Evolutionary conservation across 257 asterid genomes (phyloP), one percentile per base, ranked within the genome.

Genomic region (Ilex aquifolium): DNA sequence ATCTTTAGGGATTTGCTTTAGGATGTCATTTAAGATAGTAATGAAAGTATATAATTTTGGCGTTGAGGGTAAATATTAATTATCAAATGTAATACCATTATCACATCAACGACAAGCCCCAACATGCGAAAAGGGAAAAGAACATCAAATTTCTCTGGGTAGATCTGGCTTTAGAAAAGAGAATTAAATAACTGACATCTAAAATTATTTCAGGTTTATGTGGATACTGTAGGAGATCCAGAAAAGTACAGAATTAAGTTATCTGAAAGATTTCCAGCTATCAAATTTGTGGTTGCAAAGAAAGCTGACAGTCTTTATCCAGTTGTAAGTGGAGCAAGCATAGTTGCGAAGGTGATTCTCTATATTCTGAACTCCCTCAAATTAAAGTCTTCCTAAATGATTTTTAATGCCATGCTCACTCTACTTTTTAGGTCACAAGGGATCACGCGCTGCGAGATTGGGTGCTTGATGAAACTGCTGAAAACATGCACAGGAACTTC

Each of bases 291-390:
- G 64, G 99, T 92, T 61, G 79, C 99, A 2, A 89, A 92, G 88
- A 92, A 92, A 80, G 99, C 99, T 42, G 99, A 92, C 68, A 92
- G 99, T 74, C 90, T 92, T 66, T 92, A 85, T 76, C 97, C 99
- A 32, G 96, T 92, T 65, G 99, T 92, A 36, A 92, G 99, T 76
- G 97, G 99, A 42, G 97, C 99, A 50, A 92, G 99, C 81, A 92
- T 92, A 68, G 99, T 81, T 72, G 99, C 99, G 67, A 92, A 92
- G 97, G 98, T 92, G 74, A 79, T 49, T 58, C 60, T 32, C 65
- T 32, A n/a, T 54, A 32, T 31, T 48, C 13, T 49, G 1, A 42
- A 16, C 53, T 32, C 10, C 17, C 31, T 14, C 61, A 32, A 55
- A 44, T 52, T 50, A 36, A 21, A 21, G 39, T 57, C 31, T 50